Conservation (phyloP, 2,329 filamentous ascomycete species). For the Beauveria scarabaeidicola region DNA sequence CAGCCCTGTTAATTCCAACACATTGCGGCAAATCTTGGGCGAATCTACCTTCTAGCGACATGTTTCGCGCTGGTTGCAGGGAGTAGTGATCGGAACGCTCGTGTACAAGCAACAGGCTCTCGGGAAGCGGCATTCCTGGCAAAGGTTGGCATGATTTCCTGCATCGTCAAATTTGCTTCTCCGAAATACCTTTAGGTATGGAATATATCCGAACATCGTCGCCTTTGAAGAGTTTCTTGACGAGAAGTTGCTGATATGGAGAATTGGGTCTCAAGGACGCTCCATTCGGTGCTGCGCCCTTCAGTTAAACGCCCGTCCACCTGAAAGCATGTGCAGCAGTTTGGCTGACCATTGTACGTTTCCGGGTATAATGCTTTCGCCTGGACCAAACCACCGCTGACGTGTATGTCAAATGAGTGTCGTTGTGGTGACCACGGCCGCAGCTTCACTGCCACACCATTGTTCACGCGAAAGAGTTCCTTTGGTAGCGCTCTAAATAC, state of each 20-base stretch:
- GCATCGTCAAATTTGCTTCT: neutral
- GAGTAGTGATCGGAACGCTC: constrained; percentile 18
- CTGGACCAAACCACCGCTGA: neutral
- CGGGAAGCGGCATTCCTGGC: constrained; percentile 15
- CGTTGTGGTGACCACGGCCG: constrained; percentile 11
- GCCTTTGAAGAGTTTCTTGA: constrained; percentile 13
- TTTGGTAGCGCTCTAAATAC: constrained; percentile 12
- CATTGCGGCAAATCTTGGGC: no score
- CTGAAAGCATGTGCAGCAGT: no score
- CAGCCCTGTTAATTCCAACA: neutral
- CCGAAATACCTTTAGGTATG: constrained; percentile 12
- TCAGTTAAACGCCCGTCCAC: neutral
- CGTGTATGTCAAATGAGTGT: neutral
- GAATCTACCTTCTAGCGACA: constrained; percentile 11
- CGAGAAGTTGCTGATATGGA: constrained; percentile 15
- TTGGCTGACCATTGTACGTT: constrained; percentile 9
- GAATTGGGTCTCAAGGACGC: constrained; percentile 17
- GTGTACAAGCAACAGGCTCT: constrained; percentile 17
- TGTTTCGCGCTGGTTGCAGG: constrained; percentile 15
- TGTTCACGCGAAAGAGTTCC: constrained; percentile 14
- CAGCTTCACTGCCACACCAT: constrained; percentile 8
- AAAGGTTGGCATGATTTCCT: neutral
- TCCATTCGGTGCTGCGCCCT: constrained; percentile 16
- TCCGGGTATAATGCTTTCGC: constrained; percentile 10
- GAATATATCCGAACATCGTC: constrained; percentile 13